Percentiles rank a stretch among this genome's conserved stretches.
Conservation (phyloP, 495 filamentous ascomycete species). For the Annulohypoxylon bovei region DNA sequence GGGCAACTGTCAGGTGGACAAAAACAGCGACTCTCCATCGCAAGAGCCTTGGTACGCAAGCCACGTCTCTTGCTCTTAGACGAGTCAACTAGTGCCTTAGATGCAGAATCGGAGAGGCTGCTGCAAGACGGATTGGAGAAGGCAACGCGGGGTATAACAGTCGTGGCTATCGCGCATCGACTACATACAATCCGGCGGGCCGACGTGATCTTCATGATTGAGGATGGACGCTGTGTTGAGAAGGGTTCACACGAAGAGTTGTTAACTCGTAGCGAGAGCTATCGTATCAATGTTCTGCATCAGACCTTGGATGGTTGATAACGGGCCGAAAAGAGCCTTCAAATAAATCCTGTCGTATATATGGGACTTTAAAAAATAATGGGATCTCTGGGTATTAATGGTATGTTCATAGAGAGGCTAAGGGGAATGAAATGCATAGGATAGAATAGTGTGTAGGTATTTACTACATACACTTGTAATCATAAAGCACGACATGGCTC, state of each 20-base stretch:
- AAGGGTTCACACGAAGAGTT: constrained; percentile 74
- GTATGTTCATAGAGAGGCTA: constrained; percentile 11
- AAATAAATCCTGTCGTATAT: constrained; percentile 3
- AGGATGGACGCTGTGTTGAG: constrained; percentile 72
- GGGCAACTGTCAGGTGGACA: constrained; percentile 65
- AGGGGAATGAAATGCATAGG: not conserved
- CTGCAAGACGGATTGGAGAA: constrained; percentile 78
- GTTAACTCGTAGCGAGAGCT: constrained; percentile 65
- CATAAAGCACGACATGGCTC: not conserved
- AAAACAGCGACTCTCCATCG: constrained; percentile 78
- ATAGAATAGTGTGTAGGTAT: not conserved
- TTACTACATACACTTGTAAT: constrained; percentile 2
- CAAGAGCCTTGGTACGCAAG: constrained; percentile 80
- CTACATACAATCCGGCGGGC: constrained; percentile 79
- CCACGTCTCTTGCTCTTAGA: constrained; percentile 85
- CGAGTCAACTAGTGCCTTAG: constrained; percentile 84
- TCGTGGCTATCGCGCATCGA: constrained; percentile 84
- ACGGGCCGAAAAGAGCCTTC: not conserved
- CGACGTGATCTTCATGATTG: constrained; percentile 79
- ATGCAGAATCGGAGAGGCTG: constrained; percentile 73
- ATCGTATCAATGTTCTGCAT: constrained; percentile 63
- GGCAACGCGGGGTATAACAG: constrained; percentile 76
- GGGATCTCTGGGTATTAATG: not conserved
- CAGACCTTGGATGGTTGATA: constrained; percentile 49
- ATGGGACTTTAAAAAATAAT: not conserved